Conservation (phyloP, 2,329 filamentous ascomycete species). For the Verticillium zaregamsianum region DNA sequence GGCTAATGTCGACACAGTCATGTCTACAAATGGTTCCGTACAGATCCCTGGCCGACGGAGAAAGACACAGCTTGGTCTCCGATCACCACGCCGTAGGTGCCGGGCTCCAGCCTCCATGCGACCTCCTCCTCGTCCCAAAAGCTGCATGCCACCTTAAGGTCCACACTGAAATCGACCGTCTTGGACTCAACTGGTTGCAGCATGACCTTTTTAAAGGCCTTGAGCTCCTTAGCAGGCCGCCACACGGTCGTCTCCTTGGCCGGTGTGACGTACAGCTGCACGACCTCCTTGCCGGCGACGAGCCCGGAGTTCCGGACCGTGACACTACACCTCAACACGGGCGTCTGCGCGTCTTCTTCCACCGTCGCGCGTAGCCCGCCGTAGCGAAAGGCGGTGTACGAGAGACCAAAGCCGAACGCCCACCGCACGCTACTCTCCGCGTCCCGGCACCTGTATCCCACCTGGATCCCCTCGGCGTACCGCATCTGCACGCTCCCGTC, state of each 20-base stretch:
- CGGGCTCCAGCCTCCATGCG: slow-evolving; percentile 9
- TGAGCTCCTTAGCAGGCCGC: slow-evolving; percentile 13
- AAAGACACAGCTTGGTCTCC: slow-evolving; percentile 2
- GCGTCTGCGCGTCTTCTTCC: slow-evolving; percentile 8
- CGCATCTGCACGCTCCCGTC: slow-evolving; percentile 2
- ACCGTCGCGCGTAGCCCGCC: neutral
- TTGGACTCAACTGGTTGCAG: neutral
- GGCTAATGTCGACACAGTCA: too few relatives aligned
- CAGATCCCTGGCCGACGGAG: neutral
- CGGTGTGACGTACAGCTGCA: slow-evolving; percentile 24
- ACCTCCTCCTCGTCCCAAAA: slow-evolving; percentile 8
- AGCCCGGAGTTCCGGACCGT: slow-evolving; percentile 33
- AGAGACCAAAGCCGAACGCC: slow-evolving; percentile 7
- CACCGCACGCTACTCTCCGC: neutral
- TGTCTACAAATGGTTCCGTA: slow-evolving; percentile 6
- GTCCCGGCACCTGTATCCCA: slow-evolving; percentile 2
- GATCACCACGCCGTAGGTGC: slow-evolving; percentile 5
- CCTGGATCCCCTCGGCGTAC: neutral
- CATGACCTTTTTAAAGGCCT: slow-evolving; percentile 11
- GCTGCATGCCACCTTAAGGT: slow-evolving; percentile 8
- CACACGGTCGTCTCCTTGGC: neutral
- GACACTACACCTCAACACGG: slow-evolving; percentile 29
- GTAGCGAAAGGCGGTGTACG: slow-evolving; percentile 10
- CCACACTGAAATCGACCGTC: slow-evolving; percentile 4
- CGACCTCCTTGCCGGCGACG: slow-evolving; percentile 19